Base-by-base conservation (phyloP, 495 filamentous ascomycete species). In the Annulohypoxylon nitens region DNA sequence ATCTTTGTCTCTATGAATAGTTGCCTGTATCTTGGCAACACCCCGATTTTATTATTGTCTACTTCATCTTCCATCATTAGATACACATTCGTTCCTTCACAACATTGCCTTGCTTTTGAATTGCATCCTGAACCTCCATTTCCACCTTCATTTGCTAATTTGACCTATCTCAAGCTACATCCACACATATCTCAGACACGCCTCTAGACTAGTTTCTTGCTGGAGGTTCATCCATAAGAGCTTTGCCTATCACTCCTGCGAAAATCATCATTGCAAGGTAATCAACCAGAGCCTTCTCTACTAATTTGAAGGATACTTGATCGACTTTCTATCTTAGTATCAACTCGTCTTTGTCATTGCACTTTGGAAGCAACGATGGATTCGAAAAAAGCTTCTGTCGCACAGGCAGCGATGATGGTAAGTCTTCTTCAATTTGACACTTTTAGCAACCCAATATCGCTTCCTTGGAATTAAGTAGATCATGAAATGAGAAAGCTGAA, bases 371-470 rank as follows among this genome's bases (percentile, higher is more conserved):
- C 37, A 39, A 39, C 8, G 5, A 39, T 30, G 30, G 30, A 6
- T 30, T 30, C 30, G 30, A 12, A 39, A 12, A 12, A 1, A 39
- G 0, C 37, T 39, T 39, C 37, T 39, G 37, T 7, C 8, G 12
- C 2, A 39, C 37, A 39, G 37, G 43, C 43, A 26, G 67, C 67
- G 7, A 76, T 76, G 73, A 76, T 74, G 73, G 76, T 71, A 69
- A 74, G 76, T 50, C 36, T 47, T n/a, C 41, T n/a, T 45, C 1
- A 37, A 6, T 39, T 10, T 11, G 12, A 7, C 9, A 4, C 8
- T 39, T 12, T 12, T 39, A 39, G 37, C 37, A 39, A 39, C 12
- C 9, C 8, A 11, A 11, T 12, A 39, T 39, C 9, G 8, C 12
- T 7, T 12, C 37, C 8, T 9, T 39, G 36, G 9, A 39, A 39